Conservation (phyloP, 2,329 filamentous ascomycete species). For the Rutstroemia sp. region DNA sequence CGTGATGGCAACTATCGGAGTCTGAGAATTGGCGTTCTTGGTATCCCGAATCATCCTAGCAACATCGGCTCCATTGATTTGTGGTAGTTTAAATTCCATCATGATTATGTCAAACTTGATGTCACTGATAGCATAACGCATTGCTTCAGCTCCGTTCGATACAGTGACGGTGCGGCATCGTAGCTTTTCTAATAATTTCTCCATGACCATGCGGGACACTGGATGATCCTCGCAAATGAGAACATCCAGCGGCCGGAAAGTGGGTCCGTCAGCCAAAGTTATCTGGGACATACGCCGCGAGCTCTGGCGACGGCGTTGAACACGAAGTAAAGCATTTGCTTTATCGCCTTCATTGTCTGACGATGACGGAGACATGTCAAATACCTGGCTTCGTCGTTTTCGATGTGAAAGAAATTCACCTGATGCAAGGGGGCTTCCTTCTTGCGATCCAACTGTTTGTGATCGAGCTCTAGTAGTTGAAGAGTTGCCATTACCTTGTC, state of each 20-base stretch:
- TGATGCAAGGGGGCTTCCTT: conserved; percentile 63
- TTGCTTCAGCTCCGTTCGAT: conserved; percentile 81
- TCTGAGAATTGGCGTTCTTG: conserved; percentile 88
- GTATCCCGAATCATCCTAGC: conserved; percentile 97
- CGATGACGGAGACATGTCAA: conserved; percentile 94
- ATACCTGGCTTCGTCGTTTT: conserved; percentile 87
- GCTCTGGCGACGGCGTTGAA: conserved; percentile 91
- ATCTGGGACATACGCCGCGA: conserved; percentile 92
- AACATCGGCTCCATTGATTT: conserved; percentile 91
- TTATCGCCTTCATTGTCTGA: conserved; percentile 96
- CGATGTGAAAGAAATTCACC: conserved; percentile 66
- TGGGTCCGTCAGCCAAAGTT: conserved; percentile 72
- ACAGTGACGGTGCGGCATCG: conserved; percentile 91
- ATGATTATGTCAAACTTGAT: conserved; percentile 99
- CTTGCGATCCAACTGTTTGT: conserved; percentile 88
- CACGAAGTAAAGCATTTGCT: conserved; percentile 81
- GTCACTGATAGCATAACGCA: conserved; percentile 89
- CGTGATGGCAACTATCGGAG: conserved; percentile 92
- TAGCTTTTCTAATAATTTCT: conserved; percentile 90
- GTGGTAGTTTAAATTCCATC: conserved; percentile 91
- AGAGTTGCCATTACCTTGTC: conserved; percentile 45
- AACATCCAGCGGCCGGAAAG: conserved; percentile 86
- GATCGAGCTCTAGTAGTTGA: conserved; percentile 71
- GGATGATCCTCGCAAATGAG: conserved; percentile 97
- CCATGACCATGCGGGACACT: conserved; percentile 97